Evolutionary conservation across 306 rosid genomes (phyloP), one percentile per base, ranked within the genome.

Genomic region (Notholithocarpus densiflorus): DNA sequence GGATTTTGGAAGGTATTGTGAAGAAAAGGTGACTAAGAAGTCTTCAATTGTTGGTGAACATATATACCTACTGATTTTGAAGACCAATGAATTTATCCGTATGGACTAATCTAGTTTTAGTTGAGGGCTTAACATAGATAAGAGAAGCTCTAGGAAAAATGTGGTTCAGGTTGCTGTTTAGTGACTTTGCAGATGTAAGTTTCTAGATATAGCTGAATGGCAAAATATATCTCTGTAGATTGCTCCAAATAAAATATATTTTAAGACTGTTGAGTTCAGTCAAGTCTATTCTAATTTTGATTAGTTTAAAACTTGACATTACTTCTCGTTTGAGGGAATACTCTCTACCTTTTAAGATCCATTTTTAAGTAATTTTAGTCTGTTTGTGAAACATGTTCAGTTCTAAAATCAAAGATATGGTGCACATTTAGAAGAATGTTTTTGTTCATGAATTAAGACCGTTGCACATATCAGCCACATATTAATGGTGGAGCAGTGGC

Each of bases 1-100:
- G 86, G 71, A 76, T 85, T 80, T 80, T 79, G 13, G 88, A 85
- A 54, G 88, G 83, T 5, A 43, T 79, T 72, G 84, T 85, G 69
- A 75, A 75, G 86, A 85, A 85, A 79, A 72, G 40, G 37, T 72
- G 72, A 66, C 52, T 9, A 66, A 66, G 8, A 34, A 19, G 52
- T 9, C 52, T 10, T 32, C n/a, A 13, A 15, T 31, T 66, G 34
- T 19, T 27, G 65, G 65, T 23, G 65, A 59, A 17, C 32, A 23
- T 40, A 40, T 40, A 40, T 40, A 2, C 11, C 12, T 40, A 8
- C 11, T 1, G 45, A 40, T 40, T 40, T 40, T 40, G 45, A 40
- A 40, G 11, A 40, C 45, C 12, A 40, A 8, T 40, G 45, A 40
- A 40, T 40, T 40, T 40, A 40, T 40, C 45, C 1, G 5, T 3